A percentile compares a stretch with the other conserved stretches of the same genome.
Evolutionary conservation across 1,139 yeast species (phyloP).

Genomic region (Yamadazyma sp.): DNA sequence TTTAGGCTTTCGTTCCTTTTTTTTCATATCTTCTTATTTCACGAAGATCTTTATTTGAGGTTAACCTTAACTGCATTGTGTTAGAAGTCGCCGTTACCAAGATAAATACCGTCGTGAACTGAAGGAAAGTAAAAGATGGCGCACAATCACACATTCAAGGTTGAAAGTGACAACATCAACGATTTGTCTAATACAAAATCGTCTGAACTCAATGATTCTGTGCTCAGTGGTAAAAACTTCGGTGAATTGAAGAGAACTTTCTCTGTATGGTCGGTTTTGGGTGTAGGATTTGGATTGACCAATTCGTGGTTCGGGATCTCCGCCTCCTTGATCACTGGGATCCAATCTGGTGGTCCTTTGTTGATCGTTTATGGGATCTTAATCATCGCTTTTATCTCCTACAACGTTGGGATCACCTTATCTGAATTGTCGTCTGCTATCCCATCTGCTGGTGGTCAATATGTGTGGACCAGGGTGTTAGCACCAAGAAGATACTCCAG

Average conservation of each 20-base stretch:
- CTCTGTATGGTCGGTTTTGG: constrained; percentile 55
- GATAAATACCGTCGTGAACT: too few species aligned
- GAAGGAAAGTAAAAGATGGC: too few species aligned
- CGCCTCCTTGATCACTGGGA: constrained; percentile 62
- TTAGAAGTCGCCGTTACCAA: too few species aligned
- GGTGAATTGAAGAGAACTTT: constrained; percentile 50
- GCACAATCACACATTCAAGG: background rate
- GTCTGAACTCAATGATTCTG: constrained; percentile 8
- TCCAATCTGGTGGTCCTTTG: constrained; percentile 68
- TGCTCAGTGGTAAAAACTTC: constrained; percentile 6
- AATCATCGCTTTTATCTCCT: constrained; percentile 52
- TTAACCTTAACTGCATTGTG: background rate
- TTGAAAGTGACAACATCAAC: background rate
- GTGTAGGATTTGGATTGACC: constrained; percentile 69
- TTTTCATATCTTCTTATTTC: background rate
- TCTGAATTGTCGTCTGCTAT: constrained; percentile 54
- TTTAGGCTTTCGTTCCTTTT: background rate
- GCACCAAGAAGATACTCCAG: constrained; percentile 51
- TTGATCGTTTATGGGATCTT: constrained; percentile 67
- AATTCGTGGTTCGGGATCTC: constrained; percentile 73
- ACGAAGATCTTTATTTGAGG: background rate
- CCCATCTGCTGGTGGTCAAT: constrained; percentile 62
- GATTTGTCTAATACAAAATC: constrained; percentile 8
- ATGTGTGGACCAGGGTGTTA: constrained; percentile 58
- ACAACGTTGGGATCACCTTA: constrained; percentile 39